These are phyloP conservation scores for Echria macrotheca DNA, from an alignment of 495 filamentous ascomycete species.

Conservation along the genomic window DNA sequence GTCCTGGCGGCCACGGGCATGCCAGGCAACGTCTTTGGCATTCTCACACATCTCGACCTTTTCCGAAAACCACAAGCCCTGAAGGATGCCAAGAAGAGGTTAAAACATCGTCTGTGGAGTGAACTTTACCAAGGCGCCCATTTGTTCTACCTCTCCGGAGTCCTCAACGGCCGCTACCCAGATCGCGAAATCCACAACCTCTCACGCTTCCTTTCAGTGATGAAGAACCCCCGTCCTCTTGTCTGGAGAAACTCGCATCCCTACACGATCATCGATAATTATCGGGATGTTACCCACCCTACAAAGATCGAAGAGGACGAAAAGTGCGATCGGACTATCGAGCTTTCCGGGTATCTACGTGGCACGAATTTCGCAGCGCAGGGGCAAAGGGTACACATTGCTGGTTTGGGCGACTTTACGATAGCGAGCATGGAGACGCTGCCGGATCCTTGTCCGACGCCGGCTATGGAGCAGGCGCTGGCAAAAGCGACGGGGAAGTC, in stretches of 20 bases:
- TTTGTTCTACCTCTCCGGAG: slow-evolving; percentile 90
- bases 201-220: slow-evolving; percentile 88
- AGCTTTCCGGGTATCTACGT: slow-evolving; percentile 87
- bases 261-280: slow-evolving; percentile 87
- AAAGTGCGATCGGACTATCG: slow-evolving; percentile 84
- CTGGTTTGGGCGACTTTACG: slow-evolving; percentile 87
- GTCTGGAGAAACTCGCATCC: slow-evolving; percentile 97
- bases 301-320: slow-evolving; percentile 79
- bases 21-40: slow-evolving; percentile 97
- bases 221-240: slow-evolving; percentile 95
- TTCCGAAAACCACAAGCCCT: slow-evolving; percentile 89
- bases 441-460: slow-evolving; percentile 94
- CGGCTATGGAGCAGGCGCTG: slow-evolving; percentile 77
- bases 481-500: slow-evolving; percentile 77
- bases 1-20: slow-evolving; percentile 84
- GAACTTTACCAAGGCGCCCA: slow-evolving; percentile 96
- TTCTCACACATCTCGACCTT: slow-evolving; percentile 91
- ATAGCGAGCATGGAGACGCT: slow-evolving; percentile 78
- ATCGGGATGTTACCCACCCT: slow-evolving; percentile 89
- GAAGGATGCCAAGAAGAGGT: slow-evolving; percentile 84
- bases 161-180: slow-evolving; percentile 93
- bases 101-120: slow-evolving; percentile 94
- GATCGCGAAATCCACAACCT: slow-evolving; percentile 95
- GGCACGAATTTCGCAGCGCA: slow-evolving; percentile 93
- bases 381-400: slow-evolving; percentile 83